These are phyloP conservation scores for Stephania japonica DNA, from an alignment of 164 flowering plant genomes.

Conservation along the genomic window DNA sequence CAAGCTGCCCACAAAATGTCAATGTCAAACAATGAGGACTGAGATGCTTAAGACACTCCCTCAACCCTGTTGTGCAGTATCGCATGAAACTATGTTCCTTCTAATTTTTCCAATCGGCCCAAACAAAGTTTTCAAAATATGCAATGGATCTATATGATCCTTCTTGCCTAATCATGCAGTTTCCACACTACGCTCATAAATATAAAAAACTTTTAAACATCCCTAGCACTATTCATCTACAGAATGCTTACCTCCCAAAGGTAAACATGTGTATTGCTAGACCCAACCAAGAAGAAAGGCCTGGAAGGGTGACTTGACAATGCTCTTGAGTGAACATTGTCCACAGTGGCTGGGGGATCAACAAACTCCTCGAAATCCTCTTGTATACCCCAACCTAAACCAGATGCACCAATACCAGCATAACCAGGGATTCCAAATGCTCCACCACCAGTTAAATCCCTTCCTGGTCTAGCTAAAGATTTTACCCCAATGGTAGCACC, in stretches of 20 bases:
- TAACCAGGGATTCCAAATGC: conserved; percentile 75
- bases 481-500: conserved; percentile 69
- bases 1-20: no score
- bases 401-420: conserved; percentile 74
- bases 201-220: not conserved
- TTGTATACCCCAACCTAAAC: conserved; percentile 80
- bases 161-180: not conserved
- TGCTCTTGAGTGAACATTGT: conserved; percentile 65
- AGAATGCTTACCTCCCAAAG: conserved; percentile 83
- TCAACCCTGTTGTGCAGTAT: no score
- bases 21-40: no score
- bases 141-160: not conserved
- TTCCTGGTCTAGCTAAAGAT: conserved; percentile 51
- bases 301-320: conserved; percentile 85
- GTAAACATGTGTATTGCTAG: conserved; percentile 83
- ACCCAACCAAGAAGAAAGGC: conserved; percentile 93
- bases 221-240: not conserved
- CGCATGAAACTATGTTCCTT: no score
- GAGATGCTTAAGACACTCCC: no score
- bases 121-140: conserved; percentile 5
- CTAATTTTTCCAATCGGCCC: no score
- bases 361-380: conserved; percentile 74
- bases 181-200: not conserved
- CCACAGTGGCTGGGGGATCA: conserved; percentile 77
- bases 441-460: conserved; percentile 60